Evolutionary conservation across 2,329 filamentous ascomycete species (phyloP).

Genomic region (Emergomyces orientalis): DNA sequence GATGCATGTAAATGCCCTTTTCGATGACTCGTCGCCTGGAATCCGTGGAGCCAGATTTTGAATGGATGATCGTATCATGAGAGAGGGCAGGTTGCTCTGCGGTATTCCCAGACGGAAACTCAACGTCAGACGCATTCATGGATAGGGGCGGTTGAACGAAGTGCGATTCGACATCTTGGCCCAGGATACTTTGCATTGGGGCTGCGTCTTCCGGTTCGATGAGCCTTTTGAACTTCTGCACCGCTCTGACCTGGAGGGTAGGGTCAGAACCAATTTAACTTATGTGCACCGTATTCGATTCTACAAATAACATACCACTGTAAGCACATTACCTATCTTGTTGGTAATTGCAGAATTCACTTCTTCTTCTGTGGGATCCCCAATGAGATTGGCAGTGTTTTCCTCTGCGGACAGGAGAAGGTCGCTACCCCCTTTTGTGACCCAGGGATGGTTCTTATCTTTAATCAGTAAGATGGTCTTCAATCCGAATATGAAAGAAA

Average conservation of each 20-base stretch:
- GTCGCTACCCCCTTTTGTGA: constrained; percentile 71
- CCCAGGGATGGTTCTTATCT: constrained; percentile 77
- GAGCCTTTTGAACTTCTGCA: constrained; percentile 74
- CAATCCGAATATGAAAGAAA: background rate
- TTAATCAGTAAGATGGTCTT: constrained; percentile 10
- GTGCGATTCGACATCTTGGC: constrained; percentile 43
- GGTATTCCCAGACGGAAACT: constrained; percentile 24
- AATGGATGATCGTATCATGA: background rate
- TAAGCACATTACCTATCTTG: constrained; percentile 77
- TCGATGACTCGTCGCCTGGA: background rate
- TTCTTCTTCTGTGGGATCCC: constrained; percentile 80
- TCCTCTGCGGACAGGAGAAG: constrained; percentile 70
- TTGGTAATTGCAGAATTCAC: constrained; percentile 82
- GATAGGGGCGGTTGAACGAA: constrained; percentile 50
- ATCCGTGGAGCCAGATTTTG: constrained; percentile 2
- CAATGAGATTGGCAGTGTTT: constrained; percentile 72
- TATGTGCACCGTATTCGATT: background rate
- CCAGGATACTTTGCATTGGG: constrained; percentile 51
- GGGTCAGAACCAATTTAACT: background rate
- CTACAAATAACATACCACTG: constrained; percentile 51
- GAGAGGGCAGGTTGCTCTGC: background rate
- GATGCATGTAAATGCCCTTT: background rate
- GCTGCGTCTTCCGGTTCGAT: constrained; percentile 48
- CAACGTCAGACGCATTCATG: constrained; percentile 36
- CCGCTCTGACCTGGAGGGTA: constrained; percentile 65